Percentiles rank a stretch among this genome's conserved stretches.
Evolutionary conservation across 148 eudicot genomes (phyloP).

Genomic region (Spergularia bocconei): DNA sequence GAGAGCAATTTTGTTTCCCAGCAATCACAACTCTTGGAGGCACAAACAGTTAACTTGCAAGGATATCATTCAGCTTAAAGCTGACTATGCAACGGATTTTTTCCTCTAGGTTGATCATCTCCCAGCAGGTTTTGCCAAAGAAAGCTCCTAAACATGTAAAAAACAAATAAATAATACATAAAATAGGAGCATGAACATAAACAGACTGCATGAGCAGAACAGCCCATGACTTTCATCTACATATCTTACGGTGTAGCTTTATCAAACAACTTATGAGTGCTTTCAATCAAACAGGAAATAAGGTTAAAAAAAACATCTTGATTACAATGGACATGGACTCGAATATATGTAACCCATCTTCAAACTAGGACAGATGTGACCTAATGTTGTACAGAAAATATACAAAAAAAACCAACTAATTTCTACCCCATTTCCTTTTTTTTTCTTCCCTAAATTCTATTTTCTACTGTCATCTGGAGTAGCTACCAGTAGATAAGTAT

Average conservation of each 20-base stretch:
- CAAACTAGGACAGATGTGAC: neutral
- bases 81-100: neutral
- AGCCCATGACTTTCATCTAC: conserved; percentile 1
- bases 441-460: neutral
- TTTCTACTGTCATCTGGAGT: neutral
- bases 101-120: neutral
- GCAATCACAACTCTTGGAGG: neutral
- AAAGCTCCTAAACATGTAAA: neutral
- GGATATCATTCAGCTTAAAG: neutral
- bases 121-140: neutral
- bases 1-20: too few relatives aligned
- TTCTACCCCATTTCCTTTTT: neutral
- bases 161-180: neutral
- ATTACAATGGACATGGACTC: too few relatives aligned
- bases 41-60: neutral
- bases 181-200: neutral
- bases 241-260: neutral
- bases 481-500: neutral
- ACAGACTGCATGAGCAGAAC: conserved; percentile 1
- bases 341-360: neutral
- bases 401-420: too few relatives aligned
- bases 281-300: neutral
- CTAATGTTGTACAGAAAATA: too few relatives aligned
- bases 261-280: neutral
- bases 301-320: neutral